Evolutionary conservation across 106 monocot genomes (phyloP).

Genomic region (Cymbidium sinense): DNA sequence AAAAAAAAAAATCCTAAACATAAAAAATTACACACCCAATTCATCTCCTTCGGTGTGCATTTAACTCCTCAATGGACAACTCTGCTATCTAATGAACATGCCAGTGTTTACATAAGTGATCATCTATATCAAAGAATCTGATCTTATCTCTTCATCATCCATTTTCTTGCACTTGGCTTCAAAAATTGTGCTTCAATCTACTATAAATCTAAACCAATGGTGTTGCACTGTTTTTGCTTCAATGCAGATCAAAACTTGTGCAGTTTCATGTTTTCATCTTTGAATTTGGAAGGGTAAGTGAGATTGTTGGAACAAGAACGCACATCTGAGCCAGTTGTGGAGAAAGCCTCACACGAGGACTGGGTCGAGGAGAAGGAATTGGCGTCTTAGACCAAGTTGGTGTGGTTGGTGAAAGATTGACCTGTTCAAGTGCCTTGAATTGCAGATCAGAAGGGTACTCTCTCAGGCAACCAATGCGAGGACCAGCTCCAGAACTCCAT

Average conservation of each 20-base stretch:
- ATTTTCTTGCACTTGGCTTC: too few species aligned
- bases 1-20: too few species aligned
- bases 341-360: constrained; percentile 57
- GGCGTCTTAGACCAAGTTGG: constrained; percentile 31
- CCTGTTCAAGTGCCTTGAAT: constrained; percentile 71
- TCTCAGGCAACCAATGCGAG: constrained; percentile 73
- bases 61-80: too few species aligned
- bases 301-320: constrained; percentile 30
- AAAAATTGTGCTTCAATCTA: too few species aligned
- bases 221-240: neutral
- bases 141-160: too few species aligned
- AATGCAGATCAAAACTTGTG: neutral
- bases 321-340: constrained; percentile 52
- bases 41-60: too few species aligned
- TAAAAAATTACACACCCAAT: too few species aligned
- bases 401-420: constrained; percentile 60
- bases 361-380: constrained; percentile 84
- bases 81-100: too few species aligned
- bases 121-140: too few species aligned
- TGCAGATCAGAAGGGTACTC: constrained; percentile 77
- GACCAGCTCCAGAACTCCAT: constrained; percentile 68
- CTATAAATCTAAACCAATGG: too few species aligned
- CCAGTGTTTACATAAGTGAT: too few species aligned
- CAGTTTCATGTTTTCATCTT: constrained; percentile 13
- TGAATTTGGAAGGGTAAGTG: constrained; percentile 35